Base-by-base conservation (phyloP, 192 early-diverging fungal species). In the Pilobolus umbonatus region DNA sequence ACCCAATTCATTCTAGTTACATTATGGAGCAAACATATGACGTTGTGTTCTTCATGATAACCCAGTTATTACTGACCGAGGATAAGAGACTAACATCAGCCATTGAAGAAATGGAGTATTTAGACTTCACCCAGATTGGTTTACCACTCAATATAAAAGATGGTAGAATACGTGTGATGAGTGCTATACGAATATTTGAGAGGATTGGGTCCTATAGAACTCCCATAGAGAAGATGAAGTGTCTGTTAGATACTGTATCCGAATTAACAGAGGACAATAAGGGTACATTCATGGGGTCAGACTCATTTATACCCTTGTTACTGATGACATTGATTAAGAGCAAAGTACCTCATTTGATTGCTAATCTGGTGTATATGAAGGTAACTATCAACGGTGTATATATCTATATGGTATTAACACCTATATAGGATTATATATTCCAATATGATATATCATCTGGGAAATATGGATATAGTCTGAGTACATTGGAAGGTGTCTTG, bases 21-120 rank as follows among this genome's bases (percentile, higher is more conserved):
- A 68, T 79, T n/a, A 79, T 79, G 77, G 75, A 79, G 29, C 61
- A 68, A n/a, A 75, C 68, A 9, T 79, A 79, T 31, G 77, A 79
- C 48, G 72, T 79, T 36, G 61, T 76, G 0, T 79, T 79, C 38
- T 79, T 79, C 61, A 79, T 74, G 44, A 71, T 79, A 52, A 76
- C 72, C 0, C 60, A 64, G 15, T 39, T 69, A n/a, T 52, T 67
- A 22, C 75, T 74, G 22, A 32, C 47, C 2, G 52, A 71, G 30
- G 77, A 79, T 34, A 55, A 52, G 55, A 53, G 65, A 4, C 50
- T 79, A 8, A 45, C 71, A 12, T 60, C 65, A 21, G 77, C 72
- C 2, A 57, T 69, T 29, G 49, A 55, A 0, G 19, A 31, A 21
- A 66, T 66, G 30, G 35, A 69, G 39, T 62, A 74, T 42, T 24